These are phyloP conservation scores for Penicillium mononematosum DNA, from an alignment of 495 filamentous ascomycete species.

Conservation along the genomic window DNA sequence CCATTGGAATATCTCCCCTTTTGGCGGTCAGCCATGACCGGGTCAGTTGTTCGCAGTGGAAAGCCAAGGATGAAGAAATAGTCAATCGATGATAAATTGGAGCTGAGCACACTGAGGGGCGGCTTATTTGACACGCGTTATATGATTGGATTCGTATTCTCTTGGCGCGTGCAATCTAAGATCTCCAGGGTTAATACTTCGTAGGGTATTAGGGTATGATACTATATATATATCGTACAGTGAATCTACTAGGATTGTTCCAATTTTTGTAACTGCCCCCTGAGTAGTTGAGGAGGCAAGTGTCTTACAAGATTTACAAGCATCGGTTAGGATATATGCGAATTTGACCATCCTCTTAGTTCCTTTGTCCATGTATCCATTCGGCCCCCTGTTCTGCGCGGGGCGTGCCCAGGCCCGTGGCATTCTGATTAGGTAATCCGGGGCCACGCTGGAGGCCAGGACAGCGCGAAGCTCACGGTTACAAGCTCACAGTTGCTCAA, in stretches of 20 bases:
- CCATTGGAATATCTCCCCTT: conserved; percentile 3
- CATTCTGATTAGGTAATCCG: conserved; percentile 10
- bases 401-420: too few species aligned
- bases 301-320: background rate
- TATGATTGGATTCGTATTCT: background rate
- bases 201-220: background rate
- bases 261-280: background rate
- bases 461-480: background rate
- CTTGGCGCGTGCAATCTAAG: background rate
- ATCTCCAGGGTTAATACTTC: background rate
- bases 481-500: conserved; percentile 6
- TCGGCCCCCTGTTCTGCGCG: background rate
- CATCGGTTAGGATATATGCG: background rate
- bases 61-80: background rate
- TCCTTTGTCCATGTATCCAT: background rate
- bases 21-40: background rate
- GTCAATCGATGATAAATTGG: background rate
- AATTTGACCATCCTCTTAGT: background rate
- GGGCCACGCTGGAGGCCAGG: background rate
- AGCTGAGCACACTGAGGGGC: background rate
- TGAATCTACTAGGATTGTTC: background rate
- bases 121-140: background rate
- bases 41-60: background rate
- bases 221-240: background rate
- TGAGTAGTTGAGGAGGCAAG: background rate